phyloP scores from a whole-genome alignment of 2,329 filamentous ascomycete species.

The Stenocarpella maydis region DNA sequence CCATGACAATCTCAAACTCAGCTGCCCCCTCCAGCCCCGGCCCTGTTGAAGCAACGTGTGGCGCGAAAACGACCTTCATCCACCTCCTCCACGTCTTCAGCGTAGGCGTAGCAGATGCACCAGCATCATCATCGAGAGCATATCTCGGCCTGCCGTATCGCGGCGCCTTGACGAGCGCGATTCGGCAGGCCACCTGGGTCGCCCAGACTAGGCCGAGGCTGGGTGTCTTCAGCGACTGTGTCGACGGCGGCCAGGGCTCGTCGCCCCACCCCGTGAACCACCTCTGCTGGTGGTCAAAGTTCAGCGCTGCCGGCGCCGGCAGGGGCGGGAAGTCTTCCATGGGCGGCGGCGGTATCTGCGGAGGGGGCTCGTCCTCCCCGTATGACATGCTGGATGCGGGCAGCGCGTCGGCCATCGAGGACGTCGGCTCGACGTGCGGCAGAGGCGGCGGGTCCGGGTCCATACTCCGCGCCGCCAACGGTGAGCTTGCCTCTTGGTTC shows the following conservation, averaged over 20 bases:
- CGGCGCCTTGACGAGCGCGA: constrained; percentile 80
- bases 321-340: constrained; percentile 6
- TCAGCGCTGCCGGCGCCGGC: constrained; percentile 59
- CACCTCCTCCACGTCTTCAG: constrained; percentile 73
- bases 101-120: constrained; percentile 47
- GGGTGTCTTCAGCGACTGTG: constrained; percentile 76
- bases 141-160: constrained; percentile 51
- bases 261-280: constrained; percentile 98
- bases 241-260: constrained; percentile 52
- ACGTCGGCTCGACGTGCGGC: constrained; percentile 47
- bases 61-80: constrained; percentile 90
- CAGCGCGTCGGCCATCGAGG: constrained; percentile 48
- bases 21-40: constrained; percentile 60
- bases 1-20: constrained; percentile 79
- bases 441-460: constrained; percentile 41
- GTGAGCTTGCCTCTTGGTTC: constrained; percentile 45
- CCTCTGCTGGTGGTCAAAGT: constrained; percentile 87
- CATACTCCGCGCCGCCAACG: constrained; percentile 57
- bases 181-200: constrained; percentile 83
- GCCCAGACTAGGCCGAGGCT: constrained; percentile 90
- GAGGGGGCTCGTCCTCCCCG: constrained; percentile 25
- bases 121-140: constrained; percentile 47
- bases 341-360: constrained; percentile 20
- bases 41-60: constrained; percentile 69
- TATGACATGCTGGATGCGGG: constrained; percentile 47